Evolutionary conservation across 306 rosid genomes (phyloP).

Genomic region (Benincasa hispida): DNA sequence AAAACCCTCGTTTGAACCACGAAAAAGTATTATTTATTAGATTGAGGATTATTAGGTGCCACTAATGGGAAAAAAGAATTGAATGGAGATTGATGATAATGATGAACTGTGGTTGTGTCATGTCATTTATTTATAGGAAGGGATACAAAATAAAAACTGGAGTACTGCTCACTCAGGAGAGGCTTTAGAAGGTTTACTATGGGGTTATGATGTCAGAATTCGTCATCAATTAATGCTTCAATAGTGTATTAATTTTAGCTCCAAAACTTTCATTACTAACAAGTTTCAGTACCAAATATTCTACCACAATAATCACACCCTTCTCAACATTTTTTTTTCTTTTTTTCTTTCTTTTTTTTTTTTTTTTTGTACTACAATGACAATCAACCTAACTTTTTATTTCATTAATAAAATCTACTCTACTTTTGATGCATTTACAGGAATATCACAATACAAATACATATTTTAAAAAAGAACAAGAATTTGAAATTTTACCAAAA

Average conservation of each 20-base stretch:
- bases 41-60: neutral
- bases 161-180: neutral
- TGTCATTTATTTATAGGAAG: neutral
- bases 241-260: neutral
- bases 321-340: no score
- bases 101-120: neutral
- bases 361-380: no score
- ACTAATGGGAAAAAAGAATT: neutral
- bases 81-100: neutral
- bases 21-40: neutral
- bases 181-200: neutral
- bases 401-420: neutral
- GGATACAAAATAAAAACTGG: neutral
- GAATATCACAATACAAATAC: neutral
- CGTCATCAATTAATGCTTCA: neutral
- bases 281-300: neutral
- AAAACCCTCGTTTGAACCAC: no score
- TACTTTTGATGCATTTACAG: neutral
- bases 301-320: neutral
- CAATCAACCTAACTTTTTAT: neutral
- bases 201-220: neutral
- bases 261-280: neutral
- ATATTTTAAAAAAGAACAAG: neutral
- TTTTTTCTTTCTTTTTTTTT: no score
- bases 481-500: neutral